phyloP scores from a whole-genome alignment of 352 stramenopile species.

The Phytophthora fragariaefolia region DNA sequence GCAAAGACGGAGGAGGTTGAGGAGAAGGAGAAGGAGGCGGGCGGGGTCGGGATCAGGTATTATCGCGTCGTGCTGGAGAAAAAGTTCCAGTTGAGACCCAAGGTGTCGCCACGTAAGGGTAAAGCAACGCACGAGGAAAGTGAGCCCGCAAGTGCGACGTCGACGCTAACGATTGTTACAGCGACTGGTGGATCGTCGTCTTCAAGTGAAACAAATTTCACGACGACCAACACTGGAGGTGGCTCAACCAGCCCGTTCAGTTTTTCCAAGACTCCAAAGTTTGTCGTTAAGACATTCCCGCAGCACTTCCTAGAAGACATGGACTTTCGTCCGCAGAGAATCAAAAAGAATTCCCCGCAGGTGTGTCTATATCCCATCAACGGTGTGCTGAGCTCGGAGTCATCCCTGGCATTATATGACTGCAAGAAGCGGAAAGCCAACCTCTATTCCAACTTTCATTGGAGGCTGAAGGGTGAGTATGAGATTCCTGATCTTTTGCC shows the following conservation, averaged over 20 bases:
- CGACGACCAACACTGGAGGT: slow-evolving; percentile 25
- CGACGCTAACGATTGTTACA: slow-evolving; percentile 35
- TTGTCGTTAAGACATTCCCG: slow-evolving; percentile 85
- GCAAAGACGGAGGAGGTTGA: slow-evolving; percentile 50
- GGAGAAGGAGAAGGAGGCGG: slow-evolving; percentile 30
- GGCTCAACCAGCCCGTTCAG: slow-evolving; percentile 27
- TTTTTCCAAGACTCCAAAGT: slow-evolving; percentile 37
- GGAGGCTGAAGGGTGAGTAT: slow-evolving; percentile 75
- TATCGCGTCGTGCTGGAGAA: slow-evolving; percentile 89
- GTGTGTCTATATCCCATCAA: slow-evolving; percentile 82
- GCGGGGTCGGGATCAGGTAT: slow-evolving; percentile 51
- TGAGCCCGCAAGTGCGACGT: neutral
- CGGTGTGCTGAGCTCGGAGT: slow-evolving; percentile 68
- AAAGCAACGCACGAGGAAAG: slow-evolving; percentile 29
- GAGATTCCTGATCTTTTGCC: slow-evolving; percentile 60
- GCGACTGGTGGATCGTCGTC: slow-evolving; percentile 26
- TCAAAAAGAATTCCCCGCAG: slow-evolving; percentile 78
- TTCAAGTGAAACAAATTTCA: slow-evolving; percentile 46
- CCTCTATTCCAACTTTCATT: slow-evolving; percentile 85
- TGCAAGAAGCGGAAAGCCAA: slow-evolving; percentile 51
- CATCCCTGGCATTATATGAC: slow-evolving; percentile 78
- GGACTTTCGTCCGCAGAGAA: slow-evolving; percentile 84
- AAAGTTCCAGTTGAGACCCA: slow-evolving; percentile 54
- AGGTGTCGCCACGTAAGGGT: slow-evolving; percentile 18
- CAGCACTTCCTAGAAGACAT: slow-evolving; percentile 87